A percentile compares a stretch with the other conserved stretches of the same genome.
phyloP scores from a whole-genome alignment of 768 basidiomycete species.

The Rhizopogon vulgaris region DNA sequence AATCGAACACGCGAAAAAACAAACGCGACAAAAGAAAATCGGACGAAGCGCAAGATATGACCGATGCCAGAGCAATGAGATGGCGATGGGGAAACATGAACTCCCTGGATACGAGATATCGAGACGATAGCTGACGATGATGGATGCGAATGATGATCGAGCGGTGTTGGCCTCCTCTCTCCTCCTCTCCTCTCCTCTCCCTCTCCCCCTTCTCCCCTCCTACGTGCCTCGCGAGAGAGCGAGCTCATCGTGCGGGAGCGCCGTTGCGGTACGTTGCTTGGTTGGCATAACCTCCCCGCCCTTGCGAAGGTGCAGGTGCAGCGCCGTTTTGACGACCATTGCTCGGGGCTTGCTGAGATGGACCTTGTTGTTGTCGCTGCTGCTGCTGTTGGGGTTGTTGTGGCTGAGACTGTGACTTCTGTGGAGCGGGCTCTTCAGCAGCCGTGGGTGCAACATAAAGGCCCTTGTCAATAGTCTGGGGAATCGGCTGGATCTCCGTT shows the following conservation, averaged over 20 bases:
- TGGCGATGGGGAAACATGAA: conserved; percentile 5
- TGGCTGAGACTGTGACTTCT: conserved; percentile 32
- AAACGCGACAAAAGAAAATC: conserved; percentile 4
- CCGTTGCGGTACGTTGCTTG: conserved; percentile 21
- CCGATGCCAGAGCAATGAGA: conserved; percentile 9
- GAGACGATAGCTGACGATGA: conserved; percentile 9
- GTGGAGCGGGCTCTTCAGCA: conserved; percentile 38
- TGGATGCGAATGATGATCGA: conserved; percentile 11
- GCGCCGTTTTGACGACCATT: conserved; percentile 26
- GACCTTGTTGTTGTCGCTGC: conserved; percentile 24
- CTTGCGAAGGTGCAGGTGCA: conserved; percentile 14
- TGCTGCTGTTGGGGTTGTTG: conserved; percentile 17
- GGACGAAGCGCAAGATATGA: conserved; percentile 4
- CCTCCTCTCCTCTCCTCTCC: background rate
- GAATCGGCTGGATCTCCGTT: conserved; percentile 96
- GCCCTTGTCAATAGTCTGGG: conserved; percentile 82
- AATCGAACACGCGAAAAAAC: conserved; percentile 16
- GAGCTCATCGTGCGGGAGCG: conserved; percentile 23
- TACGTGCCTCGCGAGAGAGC: background rate
- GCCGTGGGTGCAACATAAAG: conserved; percentile 85
- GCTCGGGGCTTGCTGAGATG: conserved; percentile 18
- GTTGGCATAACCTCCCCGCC: conserved; percentile 16
- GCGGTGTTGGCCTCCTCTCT: conserved; percentile 6
- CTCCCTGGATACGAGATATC: conserved; percentile 6
- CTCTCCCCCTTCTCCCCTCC: background rate